Base-by-base conservation (phyloP, 352 stramenopile genomes). In the Detonula confervacea region DNA sequence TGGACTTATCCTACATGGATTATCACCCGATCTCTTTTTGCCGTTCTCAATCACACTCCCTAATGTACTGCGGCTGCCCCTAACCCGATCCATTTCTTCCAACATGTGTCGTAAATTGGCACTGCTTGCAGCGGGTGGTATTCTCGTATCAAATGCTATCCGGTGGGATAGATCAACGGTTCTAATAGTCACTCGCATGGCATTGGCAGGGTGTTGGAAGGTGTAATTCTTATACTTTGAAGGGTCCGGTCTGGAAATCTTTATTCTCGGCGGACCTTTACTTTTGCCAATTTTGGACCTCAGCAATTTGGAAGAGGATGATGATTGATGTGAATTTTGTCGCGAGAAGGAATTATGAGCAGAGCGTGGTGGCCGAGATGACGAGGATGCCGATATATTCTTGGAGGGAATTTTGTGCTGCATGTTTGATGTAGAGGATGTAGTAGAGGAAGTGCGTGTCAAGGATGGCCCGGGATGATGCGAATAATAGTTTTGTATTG, bases 161-260 rank as follows among this genome's bases (percentile, higher is more conserved):
- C 87, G 72, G 63, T 84, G 49, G 0, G 73, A 51, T 18, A 90
- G 37, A 35, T 84, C 77, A 25, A 92, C 63, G 14, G 18, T 65
- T 14, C 76, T 47, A 27, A 89, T 61, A 0, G 77, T 30, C 0
- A 89, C 67, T 1, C 46, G 71, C 76, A 89, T 86, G n/a, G 59
- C 64, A 62, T 88, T 69, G 46, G 77, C 39, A 7, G 73, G 57
- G 37, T 81, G 68, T 73, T 91, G 86, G 65, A 90, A 88, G n/a
- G 73, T 76, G 33, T 73, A 57, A 54, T 75, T 57, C 35, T 63
- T 22, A 37, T 81, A 81, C 22, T 54, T 61, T 67, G 33, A 22
- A 8, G 69, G 57, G 22, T 71, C 29, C 33, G 46, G 57, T 59
- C 56, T 57, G 22, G 68, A 37, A 1, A 77, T 14, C 37, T 69